Evolutionary conservation across 176 grass and related monocot species (phyloP).

Genomic region (Cocos nucifera): DNA sequence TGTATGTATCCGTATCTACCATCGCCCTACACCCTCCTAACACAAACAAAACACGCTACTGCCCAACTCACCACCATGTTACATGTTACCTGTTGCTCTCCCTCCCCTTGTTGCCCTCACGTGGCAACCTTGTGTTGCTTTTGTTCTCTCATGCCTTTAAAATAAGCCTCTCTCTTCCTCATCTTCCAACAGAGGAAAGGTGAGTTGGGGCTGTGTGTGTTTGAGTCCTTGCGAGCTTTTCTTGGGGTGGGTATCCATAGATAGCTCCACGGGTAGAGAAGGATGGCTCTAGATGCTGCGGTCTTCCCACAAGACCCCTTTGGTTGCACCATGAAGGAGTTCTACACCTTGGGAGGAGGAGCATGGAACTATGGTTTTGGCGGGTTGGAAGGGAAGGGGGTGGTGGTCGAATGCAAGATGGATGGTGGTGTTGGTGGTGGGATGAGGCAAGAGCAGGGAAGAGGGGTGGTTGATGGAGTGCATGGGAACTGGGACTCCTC

Average conservation of each 20-base stretch:
- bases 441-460: too few species aligned
- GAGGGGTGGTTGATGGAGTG: too few species aligned
- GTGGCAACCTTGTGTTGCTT: too few species aligned
- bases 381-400: background rate
- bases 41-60: slow-evolving; percentile 3
- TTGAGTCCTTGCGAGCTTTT: slow-evolving; percentile 1
- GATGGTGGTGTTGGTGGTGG: too few species aligned
- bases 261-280: slow-evolving; percentile 6
- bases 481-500: background rate
- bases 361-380: slow-evolving; percentile 12
- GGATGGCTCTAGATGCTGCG: slow-evolving; percentile 69
- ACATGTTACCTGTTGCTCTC: slow-evolving; percentile 18
- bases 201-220: too few species aligned
- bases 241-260: slow-evolving; percentile 7
- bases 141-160: too few species aligned
- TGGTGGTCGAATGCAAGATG: too few species aligned
- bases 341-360: slow-evolving; percentile 25
- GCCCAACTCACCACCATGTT: slow-evolving; percentile 19
- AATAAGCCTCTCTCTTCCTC: background rate
- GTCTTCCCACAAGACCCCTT: slow-evolving; percentile 49
- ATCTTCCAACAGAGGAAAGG: background rate
- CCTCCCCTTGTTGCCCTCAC: slow-evolving; percentile 16
- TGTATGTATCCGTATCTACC: too few species aligned
- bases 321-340: slow-evolving; percentile 22
- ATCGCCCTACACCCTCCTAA: too few species aligned